Conservation (phyloP, 305 asterid species). For the Nicotiana rustica region DNA sequence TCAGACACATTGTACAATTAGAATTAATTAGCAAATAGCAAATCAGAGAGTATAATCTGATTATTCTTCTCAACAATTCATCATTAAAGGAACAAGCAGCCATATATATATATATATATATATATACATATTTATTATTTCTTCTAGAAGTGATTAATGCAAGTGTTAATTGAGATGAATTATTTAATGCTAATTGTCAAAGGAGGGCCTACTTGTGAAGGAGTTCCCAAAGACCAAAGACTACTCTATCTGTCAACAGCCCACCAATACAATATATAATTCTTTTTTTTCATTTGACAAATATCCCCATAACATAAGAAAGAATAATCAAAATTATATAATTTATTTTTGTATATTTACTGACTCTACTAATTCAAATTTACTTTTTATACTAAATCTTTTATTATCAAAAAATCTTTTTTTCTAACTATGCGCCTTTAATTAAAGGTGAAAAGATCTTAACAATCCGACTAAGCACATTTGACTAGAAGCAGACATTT, state of each 20-base stretch:
- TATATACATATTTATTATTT: slow-evolving; percentile 5
- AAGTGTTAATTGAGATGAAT: not conserved
- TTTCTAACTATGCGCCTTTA: no score
- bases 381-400: no score
- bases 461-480: no score
- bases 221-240: slow-evolving; percentile 21
- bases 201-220: slow-evolving; percentile 26
- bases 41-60: not conserved
- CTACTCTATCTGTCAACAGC: slow-evolving; percentile 31
- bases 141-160: slow-evolving; percentile 32
- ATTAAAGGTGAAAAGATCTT: no score
- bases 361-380: not conserved
- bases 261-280: not conserved
- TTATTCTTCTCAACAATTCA: not conserved
- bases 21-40: not conserved
- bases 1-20: not conserved
- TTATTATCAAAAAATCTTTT: no score
- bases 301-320: not conserved
- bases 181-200: slow-evolving; percentile 18
- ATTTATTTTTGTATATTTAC: not conserved
- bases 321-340: not conserved
- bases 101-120: no score
- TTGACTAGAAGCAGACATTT: no score
- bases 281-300: not conserved
- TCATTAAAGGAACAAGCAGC: not conserved